These are phyloP conservation scores for Chaetomium fimeti DNA, from an alignment of 495 filamentous ascomycete genomes.

Conservation along the genomic window DNA sequence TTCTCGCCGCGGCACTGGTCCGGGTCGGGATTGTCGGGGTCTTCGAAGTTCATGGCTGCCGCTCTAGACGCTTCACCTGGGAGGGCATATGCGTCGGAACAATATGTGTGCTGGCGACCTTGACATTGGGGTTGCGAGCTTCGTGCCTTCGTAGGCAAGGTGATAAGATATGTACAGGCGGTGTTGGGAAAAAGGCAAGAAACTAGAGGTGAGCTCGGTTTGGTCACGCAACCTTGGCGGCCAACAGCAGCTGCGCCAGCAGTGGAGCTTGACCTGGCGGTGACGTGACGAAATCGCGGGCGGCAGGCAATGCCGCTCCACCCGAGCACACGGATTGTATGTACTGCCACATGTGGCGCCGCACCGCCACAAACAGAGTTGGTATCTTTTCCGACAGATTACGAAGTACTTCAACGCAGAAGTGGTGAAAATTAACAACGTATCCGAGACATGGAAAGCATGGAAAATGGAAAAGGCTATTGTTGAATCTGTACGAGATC, in stretches of 20 bases:
- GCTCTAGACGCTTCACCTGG: conserved; percentile 4
- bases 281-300: neutral
- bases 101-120: neutral
- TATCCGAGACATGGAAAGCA: too few species aligned
- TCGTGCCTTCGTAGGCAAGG: neutral
- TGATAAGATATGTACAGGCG: neutral
- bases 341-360: conserved; percentile 22
- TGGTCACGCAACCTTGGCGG: neutral
- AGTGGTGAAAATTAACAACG: too few species aligned
- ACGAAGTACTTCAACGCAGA: too few species aligned
- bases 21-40: conserved; percentile 19
- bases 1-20: conserved; percentile 37
- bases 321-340: neutral
- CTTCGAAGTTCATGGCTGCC: conserved; percentile 30
- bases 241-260: neutral
- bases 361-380: neutral
- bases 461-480: too few species aligned
- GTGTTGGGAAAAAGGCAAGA: neutral
- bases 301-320: neutral
- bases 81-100: neutral
- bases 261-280: conserved; percentile 1
- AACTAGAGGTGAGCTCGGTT: neutral
- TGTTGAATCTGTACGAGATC: too few species aligned
- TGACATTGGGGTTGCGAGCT: neutral
- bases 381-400: too few species aligned